These are phyloP conservation scores for Forsythia viridissima DNA, from an alignment of 257 asterid species.

Conservation along the genomic window DNA sequence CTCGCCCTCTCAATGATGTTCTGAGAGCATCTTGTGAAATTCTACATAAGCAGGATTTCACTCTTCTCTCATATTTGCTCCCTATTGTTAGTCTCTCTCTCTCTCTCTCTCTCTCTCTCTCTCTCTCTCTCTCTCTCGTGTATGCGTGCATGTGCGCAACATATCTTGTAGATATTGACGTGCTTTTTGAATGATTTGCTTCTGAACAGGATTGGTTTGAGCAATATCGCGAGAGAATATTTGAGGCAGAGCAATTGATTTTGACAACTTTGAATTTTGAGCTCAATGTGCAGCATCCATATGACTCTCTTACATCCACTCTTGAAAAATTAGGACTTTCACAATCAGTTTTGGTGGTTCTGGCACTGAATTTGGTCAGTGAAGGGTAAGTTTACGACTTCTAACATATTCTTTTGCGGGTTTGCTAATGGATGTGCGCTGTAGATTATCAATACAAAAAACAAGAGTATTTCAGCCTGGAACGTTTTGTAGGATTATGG, in stretches of 20 bases:
- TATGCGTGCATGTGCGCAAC: background rate
- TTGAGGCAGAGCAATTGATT: conserved; percentile 87
- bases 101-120: conserved; percentile 16
- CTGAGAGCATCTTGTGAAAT: conserved; percentile 74
- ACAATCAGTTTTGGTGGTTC: conserved; percentile 70
- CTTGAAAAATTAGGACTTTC: conserved; percentile 85
- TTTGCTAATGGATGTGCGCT: background rate
- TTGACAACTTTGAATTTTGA: conserved; percentile 92
- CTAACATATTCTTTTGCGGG: conserved; percentile 19
- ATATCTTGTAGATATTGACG: background rate
- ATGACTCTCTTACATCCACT: conserved; percentile 77
- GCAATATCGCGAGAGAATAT: conserved; percentile 82
- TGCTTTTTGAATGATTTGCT: conserved; percentile 30
- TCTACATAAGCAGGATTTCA: conserved; percentile 71
- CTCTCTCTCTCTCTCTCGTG: background rate
- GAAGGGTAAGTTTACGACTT: conserved; percentile 74
- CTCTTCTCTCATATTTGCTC: conserved; percentile 59
- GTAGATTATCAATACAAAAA: background rate
- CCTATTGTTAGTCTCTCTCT: conserved; percentile 67
- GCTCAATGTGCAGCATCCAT: conserved; percentile 93
- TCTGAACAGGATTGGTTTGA: conserved; percentile 88
- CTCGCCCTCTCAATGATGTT: conserved; percentile 82
- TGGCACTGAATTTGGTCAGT: conserved; percentile 85
- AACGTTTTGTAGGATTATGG: conserved; percentile 7
- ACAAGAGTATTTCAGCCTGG: background rate